Percentiles rank a stretch among this genome's conserved stretches.
Conservation (phyloP, 108 stramenopile genomes). For the Fragilaria crotonensis region DNA sequence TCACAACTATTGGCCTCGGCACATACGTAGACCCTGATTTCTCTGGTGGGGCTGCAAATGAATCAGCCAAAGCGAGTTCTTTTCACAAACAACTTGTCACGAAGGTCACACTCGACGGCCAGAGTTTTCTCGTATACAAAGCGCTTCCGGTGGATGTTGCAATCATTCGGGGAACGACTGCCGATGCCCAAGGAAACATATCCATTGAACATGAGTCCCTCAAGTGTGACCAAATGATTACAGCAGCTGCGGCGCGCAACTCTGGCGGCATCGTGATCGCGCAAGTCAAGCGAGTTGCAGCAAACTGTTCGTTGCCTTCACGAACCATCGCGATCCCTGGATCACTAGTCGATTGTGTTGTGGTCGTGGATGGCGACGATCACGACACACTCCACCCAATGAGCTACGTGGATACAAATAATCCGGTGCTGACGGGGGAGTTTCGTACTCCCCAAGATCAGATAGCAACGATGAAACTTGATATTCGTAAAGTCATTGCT, state of each 20-base stretch:
- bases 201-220: constrained; percentile 66
- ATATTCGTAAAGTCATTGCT: constrained; percentile 65
- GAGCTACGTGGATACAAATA: constrained; percentile 49
- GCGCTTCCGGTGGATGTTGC: constrained; percentile 71
- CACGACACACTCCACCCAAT: constrained; percentile 49
- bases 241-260: constrained; percentile 63
- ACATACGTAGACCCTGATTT: constrained; percentile 72
- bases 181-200: constrained; percentile 65
- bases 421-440: constrained; percentile 53
- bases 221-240: constrained; percentile 54
- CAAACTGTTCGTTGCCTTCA: constrained; percentile 43
- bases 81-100: constrained; percentile 44
- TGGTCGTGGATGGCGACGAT: constrained; percentile 61
- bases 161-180: constrained; percentile 76
- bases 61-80: constrained; percentile 32
- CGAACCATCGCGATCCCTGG: constrained; percentile 60
- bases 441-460: constrained; percentile 38
- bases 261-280: constrained; percentile 73
- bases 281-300: constrained; percentile 66
- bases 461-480: constrained; percentile 35
- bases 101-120: constrained; percentile 32
- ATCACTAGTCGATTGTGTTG: constrained; percentile 69
- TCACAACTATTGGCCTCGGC: constrained; percentile 70
- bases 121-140: constrained; percentile 57
- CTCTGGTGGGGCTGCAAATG: constrained; percentile 53